phyloP scores from a whole-genome alignment of 306 rosid species.

The Cicer yamashitae region DNA sequence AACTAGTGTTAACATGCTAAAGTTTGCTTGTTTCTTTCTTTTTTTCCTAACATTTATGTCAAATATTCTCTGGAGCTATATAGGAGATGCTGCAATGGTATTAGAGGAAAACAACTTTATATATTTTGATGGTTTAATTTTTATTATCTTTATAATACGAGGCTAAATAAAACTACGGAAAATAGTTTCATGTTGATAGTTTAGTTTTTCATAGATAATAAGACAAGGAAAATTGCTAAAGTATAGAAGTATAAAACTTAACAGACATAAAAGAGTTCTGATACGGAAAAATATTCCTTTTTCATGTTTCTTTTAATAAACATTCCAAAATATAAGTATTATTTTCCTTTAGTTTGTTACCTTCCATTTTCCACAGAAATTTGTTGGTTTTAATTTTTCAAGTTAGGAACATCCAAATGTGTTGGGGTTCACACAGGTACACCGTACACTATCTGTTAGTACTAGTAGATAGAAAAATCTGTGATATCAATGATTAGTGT shows the following conservation, averaged over 20 bases:
- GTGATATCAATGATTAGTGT: slow-evolving; percentile 7
- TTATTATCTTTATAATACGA: background rate
- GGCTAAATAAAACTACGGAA: background rate
- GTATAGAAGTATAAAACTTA: background rate
- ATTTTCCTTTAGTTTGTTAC: slow-evolving; percentile 24
- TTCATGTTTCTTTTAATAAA: background rate
- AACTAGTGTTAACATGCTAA: slow-evolving; percentile 31
- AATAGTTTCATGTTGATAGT: background rate
- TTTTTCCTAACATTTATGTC: slow-evolving; percentile 13
- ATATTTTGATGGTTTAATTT: slow-evolving; percentile 6
- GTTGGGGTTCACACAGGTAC: slow-evolving; percentile 3
- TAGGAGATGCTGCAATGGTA: background rate
- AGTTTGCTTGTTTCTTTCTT: slow-evolving; percentile 20
- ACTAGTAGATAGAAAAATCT: slow-evolving; percentile 30
- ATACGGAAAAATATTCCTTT: background rate
- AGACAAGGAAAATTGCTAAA: slow-evolving; percentile 8
- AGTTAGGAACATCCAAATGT: slow-evolving; percentile 20
- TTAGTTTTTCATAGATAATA: slow-evolving; percentile 8
- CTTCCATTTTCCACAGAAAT: background rate
- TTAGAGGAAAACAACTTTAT: background rate
- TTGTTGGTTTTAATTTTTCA: slow-evolving; percentile 19
- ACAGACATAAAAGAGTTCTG: slow-evolving; percentile 1
- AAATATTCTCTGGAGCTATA: slow-evolving; percentile 26
- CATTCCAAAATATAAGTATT: background rate
- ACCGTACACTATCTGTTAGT: slow-evolving; percentile 7